Evolutionary conservation across 1,284 basidiomycete species (phyloP), one percentile per base, ranked within the genome.

Genomic region (Limonomyces culmigenus): DNA sequence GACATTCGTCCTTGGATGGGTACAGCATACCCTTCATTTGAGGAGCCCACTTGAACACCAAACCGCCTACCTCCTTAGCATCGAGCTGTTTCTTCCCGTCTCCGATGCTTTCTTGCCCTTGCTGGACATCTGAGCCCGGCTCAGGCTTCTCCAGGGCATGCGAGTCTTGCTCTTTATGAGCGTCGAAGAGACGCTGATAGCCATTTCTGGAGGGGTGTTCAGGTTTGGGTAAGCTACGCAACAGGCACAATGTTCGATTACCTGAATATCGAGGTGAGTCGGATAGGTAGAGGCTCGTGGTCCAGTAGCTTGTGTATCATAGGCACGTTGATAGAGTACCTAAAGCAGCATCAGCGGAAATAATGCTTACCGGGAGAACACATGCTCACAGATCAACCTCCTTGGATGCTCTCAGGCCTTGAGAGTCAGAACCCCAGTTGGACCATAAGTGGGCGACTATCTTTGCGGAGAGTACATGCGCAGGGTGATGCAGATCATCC

Each of bases 261-360:
- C 20, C 74, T 64, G 72, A 79, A 85, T 53, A 86, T 70, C 16
- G 53, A 62, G 5, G 85, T 85, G 75, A 79, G 85, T 44, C 63
- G 67, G 35, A 85, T 65, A 42, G 65, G 63, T 36, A 84, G 55
- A 14, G 64, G 67, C 40, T 62, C 61, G 13, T 69, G 62, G 15
- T 58, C 53, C 33, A 74, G 52, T 21, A 88, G 64, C 20, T 55
- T 60, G 29, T 70, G 61, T 39, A 85, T 62, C 56, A 86, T 63
- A 16, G 85, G 85, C 20, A 88, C 70, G 51, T 89, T 88, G 44
- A 89, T 59, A 46, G 63, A 83, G 58, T 87, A 88, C n/a, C n/a
- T n/a, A n/a, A n/a, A n/a, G n/a, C n/a, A n/a, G n/a, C n/a, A n/a
- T n/a, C n/a, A n/a, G n/a, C n/a, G n/a, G n/a, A n/a, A n/a, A n/a